Evolutionary conservation across 2,329 filamentous ascomycete genomes (phyloP).

Genomic region (Pseudocercospora eumusae): DNA sequence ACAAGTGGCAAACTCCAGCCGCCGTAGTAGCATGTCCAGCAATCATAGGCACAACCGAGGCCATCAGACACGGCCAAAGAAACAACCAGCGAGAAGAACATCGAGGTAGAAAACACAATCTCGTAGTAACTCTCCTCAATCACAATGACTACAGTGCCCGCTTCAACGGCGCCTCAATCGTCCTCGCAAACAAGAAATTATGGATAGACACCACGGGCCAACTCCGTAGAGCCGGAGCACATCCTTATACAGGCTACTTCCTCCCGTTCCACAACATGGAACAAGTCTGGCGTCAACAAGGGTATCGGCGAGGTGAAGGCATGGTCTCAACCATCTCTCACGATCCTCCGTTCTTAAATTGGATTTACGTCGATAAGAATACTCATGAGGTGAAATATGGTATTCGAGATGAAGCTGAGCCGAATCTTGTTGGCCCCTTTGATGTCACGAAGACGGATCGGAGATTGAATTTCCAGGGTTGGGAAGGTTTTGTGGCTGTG

Average conservation of each 20-base stretch:
- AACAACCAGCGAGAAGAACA: conserved; percentile 39
- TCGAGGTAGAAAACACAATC: conserved; percentile 37
- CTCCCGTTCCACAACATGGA: conserved; percentile 51
- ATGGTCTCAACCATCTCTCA: conserved; percentile 52
- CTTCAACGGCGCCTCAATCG: conserved; percentile 37
- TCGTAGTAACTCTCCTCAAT: conserved; percentile 34
- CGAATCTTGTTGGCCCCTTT: conserved; percentile 76
- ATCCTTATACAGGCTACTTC: conserved; percentile 53
- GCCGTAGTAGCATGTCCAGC: conserved; percentile 39
- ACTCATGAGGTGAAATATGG: conserved; percentile 64
- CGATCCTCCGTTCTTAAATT: conserved; percentile 65
- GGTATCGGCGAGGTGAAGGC: conserved; percentile 44
- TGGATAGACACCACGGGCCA: conserved; percentile 33
- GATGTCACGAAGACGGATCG: conserved; percentile 71
- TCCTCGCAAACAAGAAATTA: conserved; percentile 47
- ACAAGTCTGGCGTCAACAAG: conserved; percentile 31
- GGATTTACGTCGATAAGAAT: conserved; percentile 64
- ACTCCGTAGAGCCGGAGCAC: conserved; percentile 34
- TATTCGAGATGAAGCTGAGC: conserved; percentile 60
- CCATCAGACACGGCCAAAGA: conserved; percentile 38
- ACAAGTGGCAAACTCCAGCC: conserved; percentile 16
- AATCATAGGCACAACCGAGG: conserved; percentile 42
- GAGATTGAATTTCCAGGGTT: conserved; percentile 56
- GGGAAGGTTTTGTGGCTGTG: conserved; percentile 60
- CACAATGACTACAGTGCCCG: conserved; percentile 31